Evolutionary conservation across 208 protist genomes (phyloP), one percentile per base, ranked within the genome.

Genomic region (Acanthamoeba rhysodes): DNA sequence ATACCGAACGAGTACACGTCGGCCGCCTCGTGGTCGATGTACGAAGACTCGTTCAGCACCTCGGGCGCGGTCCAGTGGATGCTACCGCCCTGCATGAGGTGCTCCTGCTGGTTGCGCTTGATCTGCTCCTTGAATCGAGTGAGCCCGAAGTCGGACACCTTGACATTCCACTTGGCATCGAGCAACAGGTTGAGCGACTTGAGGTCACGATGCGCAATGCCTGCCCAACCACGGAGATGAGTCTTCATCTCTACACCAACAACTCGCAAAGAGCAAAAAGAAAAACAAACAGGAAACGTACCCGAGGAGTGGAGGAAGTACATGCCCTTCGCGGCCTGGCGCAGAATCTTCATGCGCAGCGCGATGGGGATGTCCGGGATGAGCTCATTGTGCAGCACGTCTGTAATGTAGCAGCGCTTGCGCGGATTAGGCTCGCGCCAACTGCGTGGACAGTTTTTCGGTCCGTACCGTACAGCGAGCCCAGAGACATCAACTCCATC

Each of bases 11-110:
- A 22, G 53, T 88, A 88, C 0, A 88, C 34, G 29, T 88, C 80
- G 32, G 80, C 80, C 8, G n/a, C 41, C 50, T 66, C 53, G 80
- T 88, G 20, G 27, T 88, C 80, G 53, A 88, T 88, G 53, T 64
- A 0, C 2, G 50, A 34, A 0, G 41, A 7, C 50, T 88, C 80
- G 29, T 88, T 88, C 29, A 88, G 80, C 18, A 88, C 80, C 80
- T 88, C 80, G 9, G 80, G 80, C 10, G 80, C 80, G 27, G 80
- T 88, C 80, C 80, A 88, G 53, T 88, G 80, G 9, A 88, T 64
- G 53, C 48, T 64, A 0, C 50, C 80, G 45, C 48, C 80, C 41
- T 32, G 24, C 50, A 55, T 59, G 27, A 62, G 48, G 27, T 87
- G 50, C 22, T 41, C 53, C 9, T 64, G 50, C 50, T 64, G 80